phyloP scores from a whole-genome alignment of 2,329 filamentous ascomycete genomes.

The Neodidymelliopsis sp. region DNA sequence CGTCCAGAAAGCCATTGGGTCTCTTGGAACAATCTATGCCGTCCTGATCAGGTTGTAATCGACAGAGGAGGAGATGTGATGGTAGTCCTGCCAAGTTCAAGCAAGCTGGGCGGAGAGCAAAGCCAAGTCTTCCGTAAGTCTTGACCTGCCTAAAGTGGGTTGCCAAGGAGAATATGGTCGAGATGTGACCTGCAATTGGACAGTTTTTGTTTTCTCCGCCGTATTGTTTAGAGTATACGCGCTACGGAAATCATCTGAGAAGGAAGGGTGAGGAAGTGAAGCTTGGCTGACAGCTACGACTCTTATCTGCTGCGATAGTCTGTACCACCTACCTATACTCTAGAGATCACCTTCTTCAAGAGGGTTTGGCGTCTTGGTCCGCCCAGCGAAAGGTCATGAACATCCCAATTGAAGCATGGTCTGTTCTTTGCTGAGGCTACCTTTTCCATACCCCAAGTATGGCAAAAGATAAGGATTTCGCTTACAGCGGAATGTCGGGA shows the following conservation, averaged over 20 bases:
- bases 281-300: conserved; percentile 1
- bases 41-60: conserved; percentile 12
- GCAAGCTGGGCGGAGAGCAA: conserved; percentile 5
- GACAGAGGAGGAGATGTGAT: conserved; percentile 10
- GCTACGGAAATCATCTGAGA: not conserved
- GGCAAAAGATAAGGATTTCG: not conserved
- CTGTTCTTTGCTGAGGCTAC: not conserved
- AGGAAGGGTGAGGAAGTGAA: not conserved
- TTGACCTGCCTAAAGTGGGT: conserved; percentile 18
- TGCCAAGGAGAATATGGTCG: conserved; percentile 16
- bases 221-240: conserved; percentile 3
- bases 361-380: not conserved
- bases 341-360: not conserved
- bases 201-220: not conserved
- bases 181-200: not conserved
- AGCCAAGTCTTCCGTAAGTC: conserved; percentile 19
- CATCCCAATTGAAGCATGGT: not conserved
- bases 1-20: not conserved
- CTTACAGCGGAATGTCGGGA: not conserved
- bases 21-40: conserved; percentile 11
- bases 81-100: conserved; percentile 20
- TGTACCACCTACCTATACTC: conserved; percentile 2
- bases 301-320: conserved; percentile 13
- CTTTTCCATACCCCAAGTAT: no score
- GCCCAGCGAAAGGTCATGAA: not conserved